Evolutionary conservation across 2,329 filamentous ascomycete genomes (phyloP), one percentile per base, ranked within the genome.

Genomic region (Colletotrichum shisoi): DNA sequence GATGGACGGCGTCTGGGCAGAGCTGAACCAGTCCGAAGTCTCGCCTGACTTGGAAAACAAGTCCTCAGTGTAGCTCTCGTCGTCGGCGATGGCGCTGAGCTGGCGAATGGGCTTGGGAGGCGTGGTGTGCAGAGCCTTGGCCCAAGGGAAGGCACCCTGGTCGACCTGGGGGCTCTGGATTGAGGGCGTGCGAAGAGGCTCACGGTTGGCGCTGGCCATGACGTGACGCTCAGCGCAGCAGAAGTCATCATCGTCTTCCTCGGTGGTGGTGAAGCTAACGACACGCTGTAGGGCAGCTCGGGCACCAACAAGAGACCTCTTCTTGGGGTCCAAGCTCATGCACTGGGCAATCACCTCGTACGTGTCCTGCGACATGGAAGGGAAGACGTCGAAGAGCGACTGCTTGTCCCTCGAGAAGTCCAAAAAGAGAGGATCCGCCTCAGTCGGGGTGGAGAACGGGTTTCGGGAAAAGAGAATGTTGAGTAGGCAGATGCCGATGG

Each of bases 401-500:
- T 98, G 94, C 78, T 93, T 93, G 81, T 99, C 94, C 67, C 91
- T 89, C 57, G 90, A 91, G 77, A 96, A 99, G 79, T 99, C 95
- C 70, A 93, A 85, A 80, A 97, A 99, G 57, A 99, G 83, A 13
- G 93, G 91, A 75, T 99, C 95, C n/a, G 91, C 89, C 78, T 93
- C 89, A 1, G 92, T 93, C 0, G 95, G 95, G 2, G 90, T 92
- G 59, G 92, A 93, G 78, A 99, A 99, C 0, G 95, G 95, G 77
- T 99, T 99, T 76, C 94, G 91, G 63, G 94, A 94, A 82, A 99
- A 99, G 70, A 99, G 84, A 69, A 98, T 91, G 82, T 99, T 99
- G 75, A 99, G 86, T 71, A 99, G 83, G 78, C 95, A 97, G 79
- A 99, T 94, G 70, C 95, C 95, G 75, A 99, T 91, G 64, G 95